Evolutionary conservation across 2,329 filamentous ascomycete genomes (phyloP), one percentile per base, ranked within the genome.

Genomic region (Aspergillus intermedius): DNA sequence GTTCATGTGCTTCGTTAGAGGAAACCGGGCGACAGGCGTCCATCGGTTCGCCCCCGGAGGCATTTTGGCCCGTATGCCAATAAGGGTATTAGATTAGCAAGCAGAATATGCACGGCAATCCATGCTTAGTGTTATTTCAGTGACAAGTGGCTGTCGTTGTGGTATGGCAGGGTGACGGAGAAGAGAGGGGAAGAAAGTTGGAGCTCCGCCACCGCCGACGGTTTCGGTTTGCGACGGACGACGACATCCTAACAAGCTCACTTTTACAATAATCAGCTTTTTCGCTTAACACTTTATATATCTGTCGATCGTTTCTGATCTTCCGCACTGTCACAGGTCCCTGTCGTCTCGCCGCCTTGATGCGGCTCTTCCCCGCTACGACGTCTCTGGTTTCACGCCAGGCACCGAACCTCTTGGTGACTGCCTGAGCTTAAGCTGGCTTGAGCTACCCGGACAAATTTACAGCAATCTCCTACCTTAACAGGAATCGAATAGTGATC

Each of bases 1-100:
- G n/a, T 45, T 19, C 21, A 64, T 45, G 23, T 49, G 19, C 9
- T 54, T 12, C 0, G 61, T 58, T 34, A 63, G 32, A n/a, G 63
- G 63, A 40, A 55, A 61, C 9, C 44, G 50, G 17, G 50, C 45
- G 43, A 54, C 7, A 8, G 57, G 49, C 44, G 53, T 42, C 57
- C 61, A 62, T 53, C 53, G 49, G 37, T 40, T 50, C 40, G 15
- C 39, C 25, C 25, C 25, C 9, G 25, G 10, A 10, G 8, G 43
- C 15, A 44, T 48, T 46, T 49, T 49, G 49, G 19, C 35, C 17
- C 5, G 12, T 17, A 15, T 12, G 35, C 35, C 35, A 21, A 10
- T 42, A 43, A 46, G 42, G 45, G 40, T 25, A 42, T 22, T 25
- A 42, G 2, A 25, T 8, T 17, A 21, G 8, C 1, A 42, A 21